A percentile compares a stretch with the other conserved stretches of the same genome.
phyloP scores from a whole-genome alignment of 352 stramenopile genomes.

The Phytophthora constricta region DNA sequence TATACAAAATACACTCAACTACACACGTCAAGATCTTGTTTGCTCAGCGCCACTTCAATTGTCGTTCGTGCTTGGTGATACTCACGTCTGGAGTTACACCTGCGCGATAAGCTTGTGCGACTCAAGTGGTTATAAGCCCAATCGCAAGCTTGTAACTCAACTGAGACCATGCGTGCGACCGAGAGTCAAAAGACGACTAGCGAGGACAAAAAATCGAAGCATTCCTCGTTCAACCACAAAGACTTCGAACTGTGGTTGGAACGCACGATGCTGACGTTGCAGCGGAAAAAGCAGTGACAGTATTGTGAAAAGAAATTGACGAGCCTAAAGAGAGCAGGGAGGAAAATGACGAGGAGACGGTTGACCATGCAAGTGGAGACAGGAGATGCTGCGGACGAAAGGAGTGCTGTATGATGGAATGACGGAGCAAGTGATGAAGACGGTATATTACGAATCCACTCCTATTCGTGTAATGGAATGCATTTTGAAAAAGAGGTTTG shows the following conservation, averaged over 20 bases:
- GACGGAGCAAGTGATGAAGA: slow-evolving; percentile 20
- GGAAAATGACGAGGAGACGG: neutral
- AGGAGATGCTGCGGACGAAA: neutral
- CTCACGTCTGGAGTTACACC: too few species aligned
- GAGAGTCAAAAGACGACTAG: neutral
- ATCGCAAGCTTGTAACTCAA: neutral
- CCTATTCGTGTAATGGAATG: slow-evolving; percentile 8
- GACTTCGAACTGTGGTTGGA: slow-evolving; percentile 1
- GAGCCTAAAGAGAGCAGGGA: slow-evolving; percentile 9
- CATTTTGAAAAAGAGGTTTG: slow-evolving; percentile 16
- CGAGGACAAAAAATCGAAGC: neutral
- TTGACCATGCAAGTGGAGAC: slow-evolving; percentile 2
- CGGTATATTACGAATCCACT: slow-evolving; percentile 11
- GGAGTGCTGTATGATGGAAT: slow-evolving; percentile 17
- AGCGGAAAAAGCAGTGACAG: neutral
- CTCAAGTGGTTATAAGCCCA: slow-evolving; percentile 10
- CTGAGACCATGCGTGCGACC: neutral
- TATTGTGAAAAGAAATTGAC: neutral
- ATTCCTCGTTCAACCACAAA: neutral
- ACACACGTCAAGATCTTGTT: too few species aligned
- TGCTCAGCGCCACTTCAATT: too few species aligned
- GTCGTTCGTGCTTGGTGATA: too few species aligned
- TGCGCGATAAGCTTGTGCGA: too few species aligned
- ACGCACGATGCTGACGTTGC: neutral
- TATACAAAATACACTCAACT: too few species aligned